A percentile compares a stretch with the other conserved stretches of the same genome.
Evolutionary conservation across 768 basidiomycete species (phyloP).

Genomic region (Hygrocybe coccinea): DNA sequence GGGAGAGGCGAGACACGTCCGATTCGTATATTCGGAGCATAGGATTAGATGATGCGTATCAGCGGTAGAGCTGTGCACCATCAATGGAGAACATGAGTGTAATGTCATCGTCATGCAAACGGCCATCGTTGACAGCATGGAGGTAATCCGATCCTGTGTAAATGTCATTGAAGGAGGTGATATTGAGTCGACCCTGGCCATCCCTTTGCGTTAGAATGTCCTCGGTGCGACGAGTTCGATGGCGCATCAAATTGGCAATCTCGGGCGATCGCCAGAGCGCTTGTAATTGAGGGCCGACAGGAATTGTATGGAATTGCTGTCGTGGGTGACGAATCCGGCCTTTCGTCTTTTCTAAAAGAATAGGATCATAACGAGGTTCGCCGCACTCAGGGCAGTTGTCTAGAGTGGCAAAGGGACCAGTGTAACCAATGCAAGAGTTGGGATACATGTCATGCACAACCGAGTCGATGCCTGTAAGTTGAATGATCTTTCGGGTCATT

Average conservation of each 20-base stretch:
- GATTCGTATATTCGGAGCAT: no score
- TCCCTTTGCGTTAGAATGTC: conserved; percentile 17
- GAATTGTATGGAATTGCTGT: conserved; percentile 36
- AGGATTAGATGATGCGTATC: no score
- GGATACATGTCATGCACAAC: conserved; percentile 41
- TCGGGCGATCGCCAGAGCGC: conserved; percentile 22
- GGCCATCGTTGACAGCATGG: conserved; percentile 10
- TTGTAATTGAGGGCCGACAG: conserved; percentile 40
- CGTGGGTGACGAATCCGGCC: conserved; percentile 16
- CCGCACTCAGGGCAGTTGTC: conserved; percentile 23
- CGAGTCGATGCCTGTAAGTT: conserved; percentile 32
- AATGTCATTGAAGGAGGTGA: conserved; percentile 27
- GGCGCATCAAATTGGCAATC: conserved; percentile 26
- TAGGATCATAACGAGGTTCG: conserved; percentile 21
- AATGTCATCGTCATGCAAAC: conserved; percentile 27
- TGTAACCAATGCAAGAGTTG: conserved; percentile 26
- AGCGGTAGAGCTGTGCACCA: conserved; percentile 41
- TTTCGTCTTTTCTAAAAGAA: conserved; percentile 4
- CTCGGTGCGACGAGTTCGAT: conserved; percentile 21
- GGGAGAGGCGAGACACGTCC: no score
- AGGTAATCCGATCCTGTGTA: conserved; percentile 29
- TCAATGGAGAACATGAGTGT: conserved; percentile 36
- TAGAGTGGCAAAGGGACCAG: conserved; percentile 15
- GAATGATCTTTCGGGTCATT: conserved; percentile 21
- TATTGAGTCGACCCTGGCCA: not conserved